Evolutionary conservation across 2,329 filamentous ascomycete species (phyloP).

Genomic region (Diaporthe vaccinii): DNA sequence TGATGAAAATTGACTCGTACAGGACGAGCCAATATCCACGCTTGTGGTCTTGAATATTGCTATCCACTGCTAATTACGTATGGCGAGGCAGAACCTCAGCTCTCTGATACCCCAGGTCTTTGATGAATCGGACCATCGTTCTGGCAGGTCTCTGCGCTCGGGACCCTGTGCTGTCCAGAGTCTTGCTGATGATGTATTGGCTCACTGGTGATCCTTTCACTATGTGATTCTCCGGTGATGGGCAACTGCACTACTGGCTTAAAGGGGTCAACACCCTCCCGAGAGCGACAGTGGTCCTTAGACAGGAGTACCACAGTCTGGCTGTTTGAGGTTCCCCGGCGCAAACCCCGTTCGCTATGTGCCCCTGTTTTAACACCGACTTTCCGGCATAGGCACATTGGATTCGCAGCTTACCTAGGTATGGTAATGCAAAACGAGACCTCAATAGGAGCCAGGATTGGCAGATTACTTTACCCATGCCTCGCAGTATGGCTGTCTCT

Average conservation of each 20-base stretch:
- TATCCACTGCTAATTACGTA: slow-evolving; percentile 10
- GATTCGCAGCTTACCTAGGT: not conserved
- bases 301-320: too few species aligned
- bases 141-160: not conserved
- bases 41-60: not conserved
- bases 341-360: not conserved
- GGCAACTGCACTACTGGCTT: too few species aligned
- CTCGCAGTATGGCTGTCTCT: not conserved
- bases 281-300: too few species aligned
- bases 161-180: not conserved
- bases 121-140: not conserved
- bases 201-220: not conserved
- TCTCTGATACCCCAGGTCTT: slow-evolving; percentile 19
- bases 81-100: not conserved
- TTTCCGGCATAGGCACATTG: not conserved
- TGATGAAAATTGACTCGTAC: not conserved
- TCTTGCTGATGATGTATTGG: not conserved
- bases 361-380: not conserved
- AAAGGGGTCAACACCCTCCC: too few species aligned
- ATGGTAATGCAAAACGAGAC: not conserved
- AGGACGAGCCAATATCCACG: not conserved
- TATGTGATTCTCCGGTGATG: not conserved
- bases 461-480: not conserved
- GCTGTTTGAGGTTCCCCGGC: too few species aligned
- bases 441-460: not conserved